Evolutionary conservation across 345 rosid species (phyloP).

Genomic region (Carallia brachiata): DNA sequence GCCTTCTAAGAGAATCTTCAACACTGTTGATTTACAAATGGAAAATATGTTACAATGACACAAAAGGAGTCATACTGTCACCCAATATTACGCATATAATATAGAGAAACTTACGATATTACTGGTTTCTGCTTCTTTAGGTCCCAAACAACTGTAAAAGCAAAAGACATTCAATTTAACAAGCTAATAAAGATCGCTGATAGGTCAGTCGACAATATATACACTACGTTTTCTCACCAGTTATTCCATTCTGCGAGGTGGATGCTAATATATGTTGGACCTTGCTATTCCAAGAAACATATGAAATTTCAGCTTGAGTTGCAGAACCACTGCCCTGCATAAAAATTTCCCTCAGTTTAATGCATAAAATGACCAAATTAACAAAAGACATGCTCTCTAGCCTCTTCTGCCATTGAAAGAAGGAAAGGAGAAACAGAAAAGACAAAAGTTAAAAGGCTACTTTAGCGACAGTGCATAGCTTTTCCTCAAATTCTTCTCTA

Average conservation of each 20-base stretch:
- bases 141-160: slow-evolving; percentile 87
- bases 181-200: slow-evolving; percentile 4
- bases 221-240: slow-evolving; percentile 56
- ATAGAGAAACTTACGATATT: slow-evolving; percentile 60
- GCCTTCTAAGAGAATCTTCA: slow-evolving; percentile 83
- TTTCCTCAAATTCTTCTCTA: too few relatives aligned
- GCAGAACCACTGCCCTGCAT: slow-evolving; percentile 94
- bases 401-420: too few relatives aligned
- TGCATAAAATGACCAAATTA: background rate
- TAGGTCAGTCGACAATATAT: background rate
- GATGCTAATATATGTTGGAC: slow-evolving; percentile 93
- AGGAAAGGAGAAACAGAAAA: too few relatives aligned
- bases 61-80: background rate
- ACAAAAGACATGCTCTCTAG: background rate
- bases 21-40: slow-evolving; percentile 52
- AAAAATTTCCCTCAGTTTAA: slow-evolving; percentile 10
- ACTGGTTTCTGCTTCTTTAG: slow-evolving; percentile 93
- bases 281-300: slow-evolving; percentile 92
- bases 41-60: slow-evolving; percentile 14
- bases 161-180: slow-evolving; percentile 9
- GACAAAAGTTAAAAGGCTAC: too few relatives aligned
- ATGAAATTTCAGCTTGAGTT: slow-evolving; percentile 94
- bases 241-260: slow-evolving; percentile 88
- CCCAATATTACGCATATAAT: background rate
- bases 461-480: too few relatives aligned